phyloP scores from a whole-genome alignment of 176 grass and related monocot species.

The Leersia perrieri region DNA sequence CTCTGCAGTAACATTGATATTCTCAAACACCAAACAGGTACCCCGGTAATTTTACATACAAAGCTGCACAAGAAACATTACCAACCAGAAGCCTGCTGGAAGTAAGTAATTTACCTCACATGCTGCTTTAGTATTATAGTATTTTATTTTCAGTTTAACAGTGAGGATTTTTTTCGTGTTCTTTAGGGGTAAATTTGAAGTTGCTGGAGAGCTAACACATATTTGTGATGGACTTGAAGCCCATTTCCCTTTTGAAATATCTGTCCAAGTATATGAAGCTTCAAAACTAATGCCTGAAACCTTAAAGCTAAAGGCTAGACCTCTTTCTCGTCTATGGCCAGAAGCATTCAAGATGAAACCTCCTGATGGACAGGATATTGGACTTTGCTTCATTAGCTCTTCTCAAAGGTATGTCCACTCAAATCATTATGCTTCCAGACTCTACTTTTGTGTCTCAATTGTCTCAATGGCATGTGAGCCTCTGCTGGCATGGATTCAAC shows the following conservation, averaged over 20 bases:
- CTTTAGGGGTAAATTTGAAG: slow-evolving; percentile 65
- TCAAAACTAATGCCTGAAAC: slow-evolving; percentile 51
- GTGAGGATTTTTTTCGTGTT: not conserved
- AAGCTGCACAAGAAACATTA: slow-evolving; percentile 29
- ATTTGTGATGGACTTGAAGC: slow-evolving; percentile 54
- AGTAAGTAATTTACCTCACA: slow-evolving; percentile 46
- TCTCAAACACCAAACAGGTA: not conserved
- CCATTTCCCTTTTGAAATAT: slow-evolving; percentile 45
- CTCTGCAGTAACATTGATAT: not conserved
- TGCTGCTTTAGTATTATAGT: not conserved
- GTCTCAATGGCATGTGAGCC: not conserved
- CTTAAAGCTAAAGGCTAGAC: slow-evolving; percentile 61
- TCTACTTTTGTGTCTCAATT: not conserved
- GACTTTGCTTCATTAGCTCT: slow-evolving; percentile 57
- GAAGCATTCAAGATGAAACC: slow-evolving; percentile 53
- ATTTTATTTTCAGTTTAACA: slow-evolving; percentile 21
- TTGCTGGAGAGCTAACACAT: slow-evolving; percentile 41
- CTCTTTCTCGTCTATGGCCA: slow-evolving; percentile 49
- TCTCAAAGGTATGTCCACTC: slow-evolving; percentile 32
- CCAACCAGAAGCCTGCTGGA: slow-evolving; percentile 45
- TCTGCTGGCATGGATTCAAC: not conserved
- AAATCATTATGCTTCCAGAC: not conserved
- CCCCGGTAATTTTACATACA: slow-evolving; percentile 36
- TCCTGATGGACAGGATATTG: slow-evolving; percentile 60
- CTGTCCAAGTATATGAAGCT: slow-evolving; percentile 45